Percentiles rank a stretch among this genome's conserved stretches.
Conservation (phyloP, 768 basidiomycete genomes). For the Hemileccinum impolitum region DNA sequence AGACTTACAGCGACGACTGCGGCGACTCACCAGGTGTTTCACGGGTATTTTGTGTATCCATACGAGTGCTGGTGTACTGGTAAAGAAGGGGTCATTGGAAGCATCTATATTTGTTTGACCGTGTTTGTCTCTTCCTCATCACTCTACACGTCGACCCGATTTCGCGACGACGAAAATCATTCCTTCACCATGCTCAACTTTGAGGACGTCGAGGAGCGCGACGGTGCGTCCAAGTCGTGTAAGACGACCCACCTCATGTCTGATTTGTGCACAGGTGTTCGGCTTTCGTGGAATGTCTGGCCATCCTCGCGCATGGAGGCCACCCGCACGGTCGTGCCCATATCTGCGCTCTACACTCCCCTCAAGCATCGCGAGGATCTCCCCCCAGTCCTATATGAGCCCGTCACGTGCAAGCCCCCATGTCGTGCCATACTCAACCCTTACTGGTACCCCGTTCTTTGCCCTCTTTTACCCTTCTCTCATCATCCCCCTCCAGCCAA, state of each 20-base stretch:
- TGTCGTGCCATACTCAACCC: conserved; percentile 98
- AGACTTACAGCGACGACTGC: neutral
- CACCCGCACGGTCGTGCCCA: conserved; percentile 95
- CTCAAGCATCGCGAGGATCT: conserved; percentile 92
- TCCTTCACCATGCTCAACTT: conserved; percentile 68
- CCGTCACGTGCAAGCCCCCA: conserved; percentile 96
- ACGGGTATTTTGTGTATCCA: no score
- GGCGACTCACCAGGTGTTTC: no score
- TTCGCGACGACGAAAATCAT: conserved; percentile 14
- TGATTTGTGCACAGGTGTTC: conserved; percentile 59
- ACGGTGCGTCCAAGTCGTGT: conserved; percentile 53
- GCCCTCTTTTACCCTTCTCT: neutral
- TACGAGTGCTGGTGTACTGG: no score
- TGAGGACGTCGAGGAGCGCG: conserved; percentile 96
- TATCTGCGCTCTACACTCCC: conserved; percentile 96
- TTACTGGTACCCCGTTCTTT: conserved; percentile 68
- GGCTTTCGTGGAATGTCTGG: conserved; percentile 99
- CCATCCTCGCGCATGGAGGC: conserved; percentile 97
- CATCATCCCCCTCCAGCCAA: conserved; percentile 55
- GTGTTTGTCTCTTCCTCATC: conserved; percentile 16
- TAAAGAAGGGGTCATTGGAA: neutral
- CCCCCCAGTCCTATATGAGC: conserved; percentile 95
- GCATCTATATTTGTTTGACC: conserved; percentile 17
- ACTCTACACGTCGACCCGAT: conserved; percentile 25
- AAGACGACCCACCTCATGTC: neutral